Base-by-base conservation (phyloP, 345 rosid genomes). In the Trapa incisa region DNA sequence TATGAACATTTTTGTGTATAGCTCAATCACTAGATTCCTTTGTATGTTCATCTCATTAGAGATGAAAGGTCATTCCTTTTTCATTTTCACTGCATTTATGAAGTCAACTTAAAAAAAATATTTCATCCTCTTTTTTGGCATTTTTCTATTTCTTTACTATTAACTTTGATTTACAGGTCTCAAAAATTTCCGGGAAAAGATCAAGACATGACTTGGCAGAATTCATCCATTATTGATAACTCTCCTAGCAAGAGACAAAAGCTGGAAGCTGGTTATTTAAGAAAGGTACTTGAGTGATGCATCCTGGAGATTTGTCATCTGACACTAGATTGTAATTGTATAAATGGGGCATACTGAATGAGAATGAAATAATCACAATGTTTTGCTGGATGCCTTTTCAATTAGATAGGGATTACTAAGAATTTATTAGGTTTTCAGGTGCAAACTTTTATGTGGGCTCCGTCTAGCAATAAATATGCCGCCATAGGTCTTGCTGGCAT, bases 201-300 rank as follows among this genome's bases (percentile, higher is more conserved):
- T 22, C 80, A 82, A 52, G 68, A 80, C 38, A 82, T 75, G 61
- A 68, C 67, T 70, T 73, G 80, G 1, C 80, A 67, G 66, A 61
- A 65, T 67, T 73, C 75, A 57, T 81, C 85, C 47, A 29, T 74
- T 54, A 66, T 61, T 64, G 91, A 80, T 67, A 68, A 35, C 29
- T 75, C 65, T 13, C 80, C 89, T 62, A 80, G 86, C 67, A 93
- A 93, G 77, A 78, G 96, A 69, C 97, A 88, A 72, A 93, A 88
- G 81, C 87, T 93, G 48, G 97, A 87, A 61, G 77, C 81, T 72
- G 97, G 99, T 38, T 88, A 83, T 75, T 64, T 80, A 63, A 65
- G 71, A 61, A 90, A 90, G 99, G 99, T 88, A 70, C 69, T n/a
- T 32, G 35, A 39, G 48, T 52, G 22, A 38, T 56, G 66, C 39